A percentile compares a stretch with the other conserved stretches of the same genome.
Conservation (phyloP, 371 early-diverging fungal species). For the Mortierella sp. region DNA sequence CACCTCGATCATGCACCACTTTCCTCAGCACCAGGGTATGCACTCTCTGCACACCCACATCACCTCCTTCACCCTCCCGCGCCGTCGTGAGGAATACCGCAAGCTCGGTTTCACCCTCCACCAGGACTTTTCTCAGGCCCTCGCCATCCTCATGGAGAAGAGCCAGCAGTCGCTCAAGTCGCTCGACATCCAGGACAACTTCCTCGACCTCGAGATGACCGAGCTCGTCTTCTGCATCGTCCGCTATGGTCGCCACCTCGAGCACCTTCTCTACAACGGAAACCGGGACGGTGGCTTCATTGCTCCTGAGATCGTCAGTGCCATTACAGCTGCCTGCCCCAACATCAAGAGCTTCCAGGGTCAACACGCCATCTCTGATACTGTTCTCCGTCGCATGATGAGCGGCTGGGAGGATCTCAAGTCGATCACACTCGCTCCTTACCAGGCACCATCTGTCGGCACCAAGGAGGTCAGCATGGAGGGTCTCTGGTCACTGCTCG, state of each 20-base stretch:
- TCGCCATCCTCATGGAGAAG: constrained; percentile 56
- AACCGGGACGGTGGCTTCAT: constrained; percentile 62
- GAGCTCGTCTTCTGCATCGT: constrained; percentile 62
- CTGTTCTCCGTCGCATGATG: constrained; percentile 60
- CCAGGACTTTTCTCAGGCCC: constrained; percentile 61
- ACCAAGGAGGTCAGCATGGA: constrained; percentile 50
- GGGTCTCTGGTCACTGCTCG: constrained; percentile 54
- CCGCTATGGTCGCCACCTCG: constrained; percentile 58
- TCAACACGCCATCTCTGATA: constrained; percentile 63
- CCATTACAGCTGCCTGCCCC: constrained; percentile 63
- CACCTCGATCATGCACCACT: constrained; percentile 40
- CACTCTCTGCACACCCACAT: constrained; percentile 57
- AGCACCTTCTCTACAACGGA: constrained; percentile 57
- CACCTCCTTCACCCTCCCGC: constrained; percentile 57
- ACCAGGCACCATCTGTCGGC: constrained; percentile 38
- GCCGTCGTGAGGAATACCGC: constrained; percentile 63
- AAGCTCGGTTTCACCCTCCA: constrained; percentile 62
- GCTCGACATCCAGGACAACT: constrained; percentile 61
- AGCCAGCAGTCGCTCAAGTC: constrained; percentile 55
- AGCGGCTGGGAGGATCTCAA: constrained; percentile 60
- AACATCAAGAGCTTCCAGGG: constrained; percentile 64
- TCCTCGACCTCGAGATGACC: constrained; percentile 66
- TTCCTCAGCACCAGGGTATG: constrained; percentile 37
- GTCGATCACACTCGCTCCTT: constrained; percentile 47
- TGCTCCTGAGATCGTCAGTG: constrained; percentile 59